Base-by-base conservation (phyloP, 73 alveolate species). In the Tetrahymena borealis region DNA sequence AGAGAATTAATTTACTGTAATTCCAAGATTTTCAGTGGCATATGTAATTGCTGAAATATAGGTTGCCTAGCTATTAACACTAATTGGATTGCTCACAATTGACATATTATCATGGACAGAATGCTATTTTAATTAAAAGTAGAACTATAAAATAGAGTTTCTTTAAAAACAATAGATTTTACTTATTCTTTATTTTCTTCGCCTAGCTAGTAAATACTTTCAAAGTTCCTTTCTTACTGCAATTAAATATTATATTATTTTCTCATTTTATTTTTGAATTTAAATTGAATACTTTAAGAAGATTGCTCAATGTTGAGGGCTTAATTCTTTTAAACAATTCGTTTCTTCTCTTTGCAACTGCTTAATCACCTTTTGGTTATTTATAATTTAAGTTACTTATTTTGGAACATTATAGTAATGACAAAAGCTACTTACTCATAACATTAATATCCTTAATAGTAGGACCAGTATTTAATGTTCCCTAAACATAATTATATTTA, bases 401-500 rank as follows among this genome's bases (percentile, higher is more conserved):
- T 79, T 20, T n/a, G 6, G 7, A 3, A 78, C 20, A 78, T n/a
- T 35, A 4, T 6, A 5, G 3, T 35, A 31, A 2, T 35, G 4
- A 3, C 78, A 77, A 32, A 32, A 9, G 36, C 42, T 4, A 60
- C 78, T 91, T 97, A 92, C 98, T 95, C 39, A 97, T 96, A 90
- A 97, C 96, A 93, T 98, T 99, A 31, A 97, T 98, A 78, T 98
- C 98, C 36, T 96, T 96, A 38, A 97, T 96, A 1, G 99, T 98
- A 91, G 97, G 96, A n/a, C 99, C 99, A 24, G 99, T 96, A 90
- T 98, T 96, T 24, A 98, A 41, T 40, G 96, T 94, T 91, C 97
- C 91, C 90, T 96, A 90, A 33, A 98, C 97, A 78, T 97, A 91
- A 40, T 96, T 97, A 91, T 98, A 98, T 96, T 98, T 98, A 18